Percentiles rank a stretch among this genome's conserved stretches.
Conservation (phyloP, 768 basidiomycete species). For the Lactarius sp. region DNA sequence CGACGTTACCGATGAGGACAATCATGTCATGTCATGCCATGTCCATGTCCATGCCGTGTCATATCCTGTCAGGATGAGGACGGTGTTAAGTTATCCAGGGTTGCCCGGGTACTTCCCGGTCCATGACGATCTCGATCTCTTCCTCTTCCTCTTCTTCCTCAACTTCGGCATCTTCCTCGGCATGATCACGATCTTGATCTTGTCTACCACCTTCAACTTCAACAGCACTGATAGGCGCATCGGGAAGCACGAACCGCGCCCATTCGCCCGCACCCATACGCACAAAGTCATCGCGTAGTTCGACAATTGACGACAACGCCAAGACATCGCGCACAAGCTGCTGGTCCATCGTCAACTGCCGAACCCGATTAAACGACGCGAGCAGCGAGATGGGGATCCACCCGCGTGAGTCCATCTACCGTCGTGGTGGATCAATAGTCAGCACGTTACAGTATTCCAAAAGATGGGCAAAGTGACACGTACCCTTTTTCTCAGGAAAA, state of each 20-base stretch:
- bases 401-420: constrained; percentile 83
- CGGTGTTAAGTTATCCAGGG: constrained; percentile 19
- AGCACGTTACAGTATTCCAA: constrained; percentile 10
- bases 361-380: constrained; percentile 84
- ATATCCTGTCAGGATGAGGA: constrained; percentile 7
- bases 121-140: constrained; percentile 70
- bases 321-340: constrained; percentile 69
- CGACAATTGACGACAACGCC: constrained; percentile 57
- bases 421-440: constrained; percentile 3
- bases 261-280: constrained; percentile 58
- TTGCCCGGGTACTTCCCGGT: constrained; percentile 36
- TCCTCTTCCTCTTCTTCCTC: constrained; percentile 67
- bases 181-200: constrained; percentile 21
- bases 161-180: constrained; percentile 37
- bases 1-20: neutral
- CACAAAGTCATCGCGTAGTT: constrained; percentile 65
- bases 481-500: constrained; percentile 74
- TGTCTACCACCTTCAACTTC: constrained; percentile 25
- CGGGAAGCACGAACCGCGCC: constrained; percentile 58
- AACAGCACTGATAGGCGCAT: constrained; percentile 48
- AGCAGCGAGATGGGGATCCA: constrained; percentile 82
- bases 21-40: neutral
- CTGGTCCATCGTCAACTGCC: constrained; percentile 52
- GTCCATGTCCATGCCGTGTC: neutral
- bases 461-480: neutral